Conservation (phyloP, 495 filamentous ascomycete species). For the Aspergillus incahuasiensis region DNA sequence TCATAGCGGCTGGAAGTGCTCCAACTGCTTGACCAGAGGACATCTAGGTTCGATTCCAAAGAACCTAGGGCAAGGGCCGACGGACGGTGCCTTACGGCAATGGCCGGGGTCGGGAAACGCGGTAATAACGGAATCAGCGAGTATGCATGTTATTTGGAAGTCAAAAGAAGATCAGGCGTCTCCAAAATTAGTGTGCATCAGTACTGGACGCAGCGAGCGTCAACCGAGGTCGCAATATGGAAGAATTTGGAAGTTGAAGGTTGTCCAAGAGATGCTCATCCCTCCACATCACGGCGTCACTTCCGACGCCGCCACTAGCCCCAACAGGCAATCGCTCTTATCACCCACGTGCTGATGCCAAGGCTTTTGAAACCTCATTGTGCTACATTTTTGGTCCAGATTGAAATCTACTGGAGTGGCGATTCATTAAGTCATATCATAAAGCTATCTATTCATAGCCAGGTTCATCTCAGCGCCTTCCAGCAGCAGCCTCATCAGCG, state of each 20-base stretch:
- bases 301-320: slow-evolving; percentile 7
- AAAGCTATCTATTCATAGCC: neutral
- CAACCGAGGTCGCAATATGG: neutral
- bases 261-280: neutral
- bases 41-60: slow-evolving; percentile 8
- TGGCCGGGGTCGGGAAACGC: neutral
- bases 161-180: neutral
- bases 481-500: neutral
- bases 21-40: slow-evolving; percentile 9
- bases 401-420: too few relatives aligned
- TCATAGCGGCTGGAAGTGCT: slow-evolving; percentile 3
- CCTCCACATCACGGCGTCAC: slow-evolving; percentile 6
- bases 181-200: neutral
- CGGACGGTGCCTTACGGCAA: neutral
- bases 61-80: neutral
- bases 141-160: neutral
- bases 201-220: slow-evolving; percentile 1
- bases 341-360: slow-evolving; percentile 4
- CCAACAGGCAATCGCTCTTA: slow-evolving; percentile 1
- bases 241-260: neutral
- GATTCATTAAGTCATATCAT: neutral
- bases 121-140: neutral
- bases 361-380: neutral
- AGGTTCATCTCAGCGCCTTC: neutral
- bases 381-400: neutral